Percentiles rank a stretch among this genome's conserved stretches.
phyloP scores from a whole-genome alignment of 208 protist species.

The Trypanosoma lewisi region DNA sequence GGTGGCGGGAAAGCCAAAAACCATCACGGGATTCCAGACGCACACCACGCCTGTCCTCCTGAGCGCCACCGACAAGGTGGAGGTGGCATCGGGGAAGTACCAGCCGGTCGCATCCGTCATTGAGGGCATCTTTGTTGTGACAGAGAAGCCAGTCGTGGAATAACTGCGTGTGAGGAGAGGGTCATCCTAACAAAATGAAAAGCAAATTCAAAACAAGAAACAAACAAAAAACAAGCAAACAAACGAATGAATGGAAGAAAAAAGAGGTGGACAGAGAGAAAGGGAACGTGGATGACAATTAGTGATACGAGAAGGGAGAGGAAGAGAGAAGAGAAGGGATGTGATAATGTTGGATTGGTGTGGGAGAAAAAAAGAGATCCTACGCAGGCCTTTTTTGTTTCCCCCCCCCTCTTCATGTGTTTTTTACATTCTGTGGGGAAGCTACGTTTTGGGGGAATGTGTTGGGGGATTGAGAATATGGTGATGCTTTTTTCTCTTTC shows the following conservation, averaged over 20 bases:
- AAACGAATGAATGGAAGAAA: background rate
- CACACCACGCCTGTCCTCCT: conserved; percentile 98
- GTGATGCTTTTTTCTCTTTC: too few relatives aligned
- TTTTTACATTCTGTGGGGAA: background rate
- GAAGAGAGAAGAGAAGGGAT: background rate
- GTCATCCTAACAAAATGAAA: too few relatives aligned
- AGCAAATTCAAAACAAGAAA: background rate
- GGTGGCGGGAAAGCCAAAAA: conserved; percentile 97
- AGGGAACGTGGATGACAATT: background rate
- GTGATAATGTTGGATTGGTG: background rate
- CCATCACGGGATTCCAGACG: conserved; percentile 99
- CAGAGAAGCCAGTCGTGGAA: conserved; percentile 54
- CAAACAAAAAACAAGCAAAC: conserved; percentile 14
- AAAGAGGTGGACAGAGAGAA: background rate
- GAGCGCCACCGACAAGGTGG: conserved; percentile 94
- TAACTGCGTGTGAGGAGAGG: too few relatives aligned
- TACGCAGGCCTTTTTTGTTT: background rate
- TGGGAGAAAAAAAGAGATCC: background rate
- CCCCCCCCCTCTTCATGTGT: background rate
- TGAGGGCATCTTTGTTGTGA: conserved; percentile 87
- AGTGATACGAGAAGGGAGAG: background rate
- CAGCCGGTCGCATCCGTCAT: conserved; percentile 60
- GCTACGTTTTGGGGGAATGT: too few relatives aligned
- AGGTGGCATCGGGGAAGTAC: conserved; percentile 96
- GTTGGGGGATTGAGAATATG: too few relatives aligned